Evolutionary conservation across 192 early-diverging fungal species (phyloP).

Genomic region (Mortierella alpina): DNA sequence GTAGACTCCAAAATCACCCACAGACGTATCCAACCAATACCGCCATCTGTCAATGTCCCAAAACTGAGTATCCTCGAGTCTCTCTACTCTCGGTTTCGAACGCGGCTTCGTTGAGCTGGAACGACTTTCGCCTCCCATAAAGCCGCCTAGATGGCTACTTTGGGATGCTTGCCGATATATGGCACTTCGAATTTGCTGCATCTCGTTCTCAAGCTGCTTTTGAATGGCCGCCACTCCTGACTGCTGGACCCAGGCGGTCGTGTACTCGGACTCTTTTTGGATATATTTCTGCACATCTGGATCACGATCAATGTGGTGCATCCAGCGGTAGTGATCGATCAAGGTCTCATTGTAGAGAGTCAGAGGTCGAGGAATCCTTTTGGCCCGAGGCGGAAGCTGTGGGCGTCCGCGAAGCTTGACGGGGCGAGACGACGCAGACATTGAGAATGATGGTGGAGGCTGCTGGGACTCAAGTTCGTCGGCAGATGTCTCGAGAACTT

Average conservation of each 20-base stretch:
- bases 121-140: too few species aligned
- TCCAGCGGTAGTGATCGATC: conserved; percentile 45
- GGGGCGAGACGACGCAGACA: too few species aligned
- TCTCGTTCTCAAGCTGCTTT: conserved; percentile 31
- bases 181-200: conserved; percentile 5
- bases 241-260: conserved; percentile 20
- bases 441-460: too few species aligned
- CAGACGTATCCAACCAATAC: conserved; percentile 33
- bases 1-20: conserved; percentile 27
- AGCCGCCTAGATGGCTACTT: too few species aligned
- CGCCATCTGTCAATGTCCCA: conserved; percentile 52
- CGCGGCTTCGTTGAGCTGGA: too few species aligned
- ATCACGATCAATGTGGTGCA: conserved; percentile 36
- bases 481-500: too few species aligned
- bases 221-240: conserved; percentile 20
- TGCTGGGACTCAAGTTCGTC: too few species aligned
- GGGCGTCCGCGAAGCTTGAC: background rate
- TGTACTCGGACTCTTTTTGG: conserved; percentile 29
- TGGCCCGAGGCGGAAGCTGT: conserved; percentile 12
- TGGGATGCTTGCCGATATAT: conserved; percentile 5
- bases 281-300: conserved; percentile 38
- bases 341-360: conserved; percentile 44
- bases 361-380: conserved; percentile 39
- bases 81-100: background rate
- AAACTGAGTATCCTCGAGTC: conserved; percentile 30